phyloP scores from a whole-genome alignment of 176 grass and related monocot species.

The Puccinellia tenuiflora region DNA sequence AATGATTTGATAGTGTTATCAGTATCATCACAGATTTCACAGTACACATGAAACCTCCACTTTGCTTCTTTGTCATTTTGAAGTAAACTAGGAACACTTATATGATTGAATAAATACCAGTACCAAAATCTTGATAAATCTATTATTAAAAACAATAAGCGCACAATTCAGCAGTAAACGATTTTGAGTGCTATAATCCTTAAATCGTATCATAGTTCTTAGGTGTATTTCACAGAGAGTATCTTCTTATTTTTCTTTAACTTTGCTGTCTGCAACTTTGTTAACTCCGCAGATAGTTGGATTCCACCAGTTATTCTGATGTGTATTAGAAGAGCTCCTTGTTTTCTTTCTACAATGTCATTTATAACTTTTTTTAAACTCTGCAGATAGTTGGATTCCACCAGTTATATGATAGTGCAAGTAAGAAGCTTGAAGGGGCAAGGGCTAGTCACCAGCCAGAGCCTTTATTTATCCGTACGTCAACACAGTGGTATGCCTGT shows the following conservation, averaged over 20 bases:
- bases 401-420: conserved; percentile 55
- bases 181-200: background rate
- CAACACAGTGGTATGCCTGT: conserved; percentile 83
- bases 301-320: conserved; percentile 34
- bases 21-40: background rate
- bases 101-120: background rate
- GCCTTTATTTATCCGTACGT: conserved; percentile 81
- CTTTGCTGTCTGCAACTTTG: background rate
- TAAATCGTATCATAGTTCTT: background rate
- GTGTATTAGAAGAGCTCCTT: background rate
- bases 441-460: conserved; percentile 45
- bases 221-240: background rate
- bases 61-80: background rate
- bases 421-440: conserved; percentile 42
- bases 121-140: background rate
- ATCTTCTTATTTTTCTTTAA: background rate
- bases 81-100: background rate
- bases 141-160: background rate
- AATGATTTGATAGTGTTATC: background rate
- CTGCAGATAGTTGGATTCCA: conserved; percentile 61
- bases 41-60: background rate
- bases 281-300: conserved; percentile 42
- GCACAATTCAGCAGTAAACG: background rate
- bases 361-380: background rate
- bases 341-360: background rate